Evolutionary conservation across 1,284 basidiomycete species (phyloP), one percentile per base, ranked within the genome.

Genomic region (Porodaedalea pini): DNA sequence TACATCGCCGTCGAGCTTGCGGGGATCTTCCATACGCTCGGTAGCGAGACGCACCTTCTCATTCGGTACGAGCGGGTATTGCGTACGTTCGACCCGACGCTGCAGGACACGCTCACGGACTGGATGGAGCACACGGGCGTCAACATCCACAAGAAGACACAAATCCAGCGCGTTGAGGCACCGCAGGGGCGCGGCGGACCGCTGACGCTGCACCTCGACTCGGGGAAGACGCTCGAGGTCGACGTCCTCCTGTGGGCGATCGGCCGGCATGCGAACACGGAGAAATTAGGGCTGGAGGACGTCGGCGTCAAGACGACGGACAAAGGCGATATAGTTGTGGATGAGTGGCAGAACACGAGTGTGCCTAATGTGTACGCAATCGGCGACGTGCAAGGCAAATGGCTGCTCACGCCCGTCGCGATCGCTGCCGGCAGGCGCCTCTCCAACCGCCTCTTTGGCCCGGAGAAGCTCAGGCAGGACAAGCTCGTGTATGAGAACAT

Each of bases 1-100:
- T 99, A 99, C 74, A 99, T 99, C 66, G 93, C 94, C 21, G 92
- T 98, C 63, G 96, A 99, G 71, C 83, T 95, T 45, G 91, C 93
- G 3, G 94, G 94, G 25, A 83, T 97, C 58, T 83, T 97, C 72
- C 85, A 95, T 71, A 80, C 89, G 4, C 82, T 94, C 51, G 93
- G 93, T 23, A 81, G 85, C 43, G 93, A 98, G 73, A 96, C 94
- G 19, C 94, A 98, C 69, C 74, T 98, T 62, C 71, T 98, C 68
- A 97, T 98, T 66, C 88, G 96, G 58, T 80, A 88, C 60, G 92
- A 98, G 56, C 88, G 83, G 56, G 92, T 98, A 47, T 78, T 99
- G 61, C 85, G 97, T 62, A 90, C 90, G 3, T 99, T 99, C 73
- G 96, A 99, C 72, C 90, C 91, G 0, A 77, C 88, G 60, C 70